Percentiles rank a stretch among this genome's conserved stretches.
These are phyloP conservation scores for Nicotiana undulata DNA, from an alignment of 257 asterid genomes.

Conservation along the genomic window DNA sequence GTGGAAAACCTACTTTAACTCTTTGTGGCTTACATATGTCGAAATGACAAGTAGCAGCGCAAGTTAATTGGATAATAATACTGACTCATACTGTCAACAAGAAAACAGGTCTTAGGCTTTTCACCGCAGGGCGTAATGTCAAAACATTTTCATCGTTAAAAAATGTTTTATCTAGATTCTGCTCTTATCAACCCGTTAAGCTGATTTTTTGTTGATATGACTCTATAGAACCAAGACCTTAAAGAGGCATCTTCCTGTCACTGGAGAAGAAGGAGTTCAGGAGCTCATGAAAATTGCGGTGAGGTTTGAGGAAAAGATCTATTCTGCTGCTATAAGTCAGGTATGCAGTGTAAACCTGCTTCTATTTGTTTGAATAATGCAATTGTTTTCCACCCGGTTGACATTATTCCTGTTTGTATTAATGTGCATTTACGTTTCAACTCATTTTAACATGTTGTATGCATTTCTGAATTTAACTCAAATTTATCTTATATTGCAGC, in stretches of 20 bases:
- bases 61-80: neutral
- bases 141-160: neutral
- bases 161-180: neutral
- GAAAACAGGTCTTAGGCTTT: neutral
- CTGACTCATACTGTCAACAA: neutral
- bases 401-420: neutral
- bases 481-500: conserved; percentile 28
- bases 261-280: conserved; percentile 54
- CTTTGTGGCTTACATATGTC: neutral
- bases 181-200: neutral
- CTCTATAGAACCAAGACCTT: conserved; percentile 56
- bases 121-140: neutral
- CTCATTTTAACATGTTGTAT: neutral
- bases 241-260: conserved; percentile 69
- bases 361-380: neutral
- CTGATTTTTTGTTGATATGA: neutral
- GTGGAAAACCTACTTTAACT: neutral
- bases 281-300: conserved; percentile 67
- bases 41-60: neutral
- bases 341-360: conserved; percentile 15
- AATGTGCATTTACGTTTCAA: neutral
- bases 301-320: conserved; percentile 76
- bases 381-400: neutral
- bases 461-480: neutral
- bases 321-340: conserved; percentile 66